phyloP scores from a whole-genome alignment of 139 green algal genomes.

The Chlamydomonas sphaeroides region DNA sequence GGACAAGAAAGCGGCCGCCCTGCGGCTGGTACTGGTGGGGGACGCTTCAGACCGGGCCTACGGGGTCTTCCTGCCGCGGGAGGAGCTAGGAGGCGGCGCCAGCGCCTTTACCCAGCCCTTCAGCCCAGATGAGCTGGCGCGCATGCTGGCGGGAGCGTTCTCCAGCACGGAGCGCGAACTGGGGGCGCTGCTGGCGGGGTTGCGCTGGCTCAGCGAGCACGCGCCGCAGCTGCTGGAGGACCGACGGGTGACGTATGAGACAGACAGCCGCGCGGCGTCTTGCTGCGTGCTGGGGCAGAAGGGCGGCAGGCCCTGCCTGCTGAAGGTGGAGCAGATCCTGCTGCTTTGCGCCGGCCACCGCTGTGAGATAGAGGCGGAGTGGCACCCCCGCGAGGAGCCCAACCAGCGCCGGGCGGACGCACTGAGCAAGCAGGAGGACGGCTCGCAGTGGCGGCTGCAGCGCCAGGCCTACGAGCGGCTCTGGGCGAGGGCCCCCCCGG shows the following conservation, averaged over 20 bases:
- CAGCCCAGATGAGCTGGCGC: background rate
- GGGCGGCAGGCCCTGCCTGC: background rate
- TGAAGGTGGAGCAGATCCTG: background rate
- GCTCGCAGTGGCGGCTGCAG: background rate
- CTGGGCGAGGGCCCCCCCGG: background rate
- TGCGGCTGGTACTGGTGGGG: background rate
- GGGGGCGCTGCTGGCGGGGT: background rate
- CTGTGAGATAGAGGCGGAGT: background rate
- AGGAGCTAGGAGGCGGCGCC: background rate
- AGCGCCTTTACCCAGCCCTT: background rate
- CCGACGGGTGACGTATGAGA: background rate
- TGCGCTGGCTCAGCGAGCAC: background rate
- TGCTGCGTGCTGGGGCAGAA: slow-evolving; percentile 11
- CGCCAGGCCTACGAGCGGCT: background rate
- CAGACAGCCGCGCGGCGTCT: background rate
- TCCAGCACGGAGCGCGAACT: slow-evolving; percentile 23
- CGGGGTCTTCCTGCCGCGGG: background rate
- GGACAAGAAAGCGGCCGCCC: background rate
- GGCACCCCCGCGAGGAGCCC: background rate
- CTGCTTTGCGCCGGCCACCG: too few species aligned
- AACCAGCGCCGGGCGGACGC: slow-evolving; percentile 2
- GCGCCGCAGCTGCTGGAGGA: background rate
- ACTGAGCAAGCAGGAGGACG: background rate
- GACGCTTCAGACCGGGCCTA: slow-evolving; percentile 14
- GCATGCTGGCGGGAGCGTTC: background rate